Evolutionary conservation across 1,139 yeast species (phyloP), one percentile per base, ranked within the genome.

Genomic region (Saccharomyces hybrid): DNA sequence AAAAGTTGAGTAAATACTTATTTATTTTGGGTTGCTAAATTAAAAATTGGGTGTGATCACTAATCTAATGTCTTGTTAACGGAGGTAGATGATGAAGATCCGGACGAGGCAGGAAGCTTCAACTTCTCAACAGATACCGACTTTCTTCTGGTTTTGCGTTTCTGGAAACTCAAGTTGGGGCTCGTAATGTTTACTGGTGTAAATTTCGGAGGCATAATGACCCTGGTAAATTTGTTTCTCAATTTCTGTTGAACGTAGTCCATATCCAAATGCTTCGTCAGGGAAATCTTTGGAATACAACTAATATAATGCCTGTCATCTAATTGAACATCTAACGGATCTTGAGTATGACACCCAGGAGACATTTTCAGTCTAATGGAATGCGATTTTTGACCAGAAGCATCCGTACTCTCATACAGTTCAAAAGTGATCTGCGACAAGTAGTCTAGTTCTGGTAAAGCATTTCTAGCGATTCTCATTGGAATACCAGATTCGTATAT

Each of bases 321-420:
- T 50, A 95, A 77, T 71, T 93, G 97, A 49, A 95, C 96, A 73
- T 95, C 99, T 59, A 95, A 77, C 16, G 99, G 99, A 71, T 93
- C 96, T 66, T 90, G 96, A 0, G 98, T 90, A 71, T 95, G 97
- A 71, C 99, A 95, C 34, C 99, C 99, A 0, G 99, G 98, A 1
- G 97, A 88, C 62, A 95, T 78, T 16, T 95, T 85, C 58, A 95
- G 78, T 64, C 98, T 80, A 52, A 95, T 85, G 1, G 96, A 84
- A 69, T 90, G 96, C 63, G 87, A 86, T 73, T 90, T 90, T 50
- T 82, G 84, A 7, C 83, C 82, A 8, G 78, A 73, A 49, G 81
- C 78, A 60, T 86, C 90, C 30, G 80, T 83, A 46, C 88, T 80
- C 70, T 95, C 99, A 68, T 90, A 95, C 23, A 93, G 73, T 70